These are phyloP conservation scores for Floccularia luteovirens DNA, from an alignment of 768 basidiomycete species.

Conservation along the genomic window DNA sequence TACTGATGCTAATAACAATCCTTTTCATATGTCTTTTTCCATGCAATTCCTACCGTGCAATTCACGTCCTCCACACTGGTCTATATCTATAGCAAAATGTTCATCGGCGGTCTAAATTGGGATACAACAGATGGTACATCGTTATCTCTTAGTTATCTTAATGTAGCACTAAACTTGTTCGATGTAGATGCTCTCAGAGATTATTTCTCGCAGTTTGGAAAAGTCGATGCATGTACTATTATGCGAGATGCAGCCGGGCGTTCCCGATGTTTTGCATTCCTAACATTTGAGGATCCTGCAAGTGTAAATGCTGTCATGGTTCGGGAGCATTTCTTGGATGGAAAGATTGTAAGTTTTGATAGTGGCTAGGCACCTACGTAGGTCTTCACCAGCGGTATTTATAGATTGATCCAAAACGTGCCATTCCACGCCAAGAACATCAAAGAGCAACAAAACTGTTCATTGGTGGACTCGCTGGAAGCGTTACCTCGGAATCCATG, in stretches of 20 bases:
- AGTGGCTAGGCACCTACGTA: constrained; percentile 1
- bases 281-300: constrained; percentile 90
- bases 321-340: constrained; percentile 90
- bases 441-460: constrained; percentile 91
- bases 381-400: neutral
- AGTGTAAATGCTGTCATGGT: constrained; percentile 96
- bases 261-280: constrained; percentile 95
- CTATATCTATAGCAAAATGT: constrained; percentile 87
- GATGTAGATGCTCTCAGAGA: constrained; percentile 64
- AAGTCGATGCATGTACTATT: constrained; percentile 96
- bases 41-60: constrained; percentile 15
- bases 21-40: constrained; percentile 31
- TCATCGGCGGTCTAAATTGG: constrained; percentile 99
- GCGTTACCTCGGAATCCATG: constrained; percentile 92
- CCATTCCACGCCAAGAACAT: constrained; percentile 94
- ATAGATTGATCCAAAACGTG: constrained; percentile 99
- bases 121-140: constrained; percentile 96
- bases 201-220: constrained; percentile 95
- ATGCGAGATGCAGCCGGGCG: constrained; percentile 96
- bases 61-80: constrained; percentile 11
- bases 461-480: constrained; percentile 88
- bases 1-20: constrained; percentile 78
- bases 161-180: constrained; percentile 32
- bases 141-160: constrained; percentile 27
- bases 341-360: constrained; percentile 77